These are phyloP conservation scores for Cornus suecica DNA, from an alignment of 148 eudicot genomes.

Conservation along the genomic window DNA sequence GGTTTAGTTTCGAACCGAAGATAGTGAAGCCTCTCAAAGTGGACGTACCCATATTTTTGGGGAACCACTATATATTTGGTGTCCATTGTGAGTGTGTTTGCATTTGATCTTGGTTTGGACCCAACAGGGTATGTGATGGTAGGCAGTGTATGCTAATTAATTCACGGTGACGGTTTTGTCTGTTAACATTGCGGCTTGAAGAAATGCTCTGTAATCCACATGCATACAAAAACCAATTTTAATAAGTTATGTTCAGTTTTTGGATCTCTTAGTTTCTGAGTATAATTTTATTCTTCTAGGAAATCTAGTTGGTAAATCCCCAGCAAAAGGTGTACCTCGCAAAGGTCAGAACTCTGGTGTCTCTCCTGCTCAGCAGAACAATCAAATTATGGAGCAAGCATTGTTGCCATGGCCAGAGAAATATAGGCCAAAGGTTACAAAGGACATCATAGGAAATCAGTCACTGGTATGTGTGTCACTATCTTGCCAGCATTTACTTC, in stretches of 20 bases:
- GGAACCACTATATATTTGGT: no score
- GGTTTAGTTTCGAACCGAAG: no score
- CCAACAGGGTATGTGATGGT: no score
- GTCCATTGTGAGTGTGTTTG: no score
- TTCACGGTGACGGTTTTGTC: no score
- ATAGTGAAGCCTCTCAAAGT: no score
- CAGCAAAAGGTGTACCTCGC: slow-evolving; percentile 31
- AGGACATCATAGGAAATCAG: slow-evolving; percentile 89
- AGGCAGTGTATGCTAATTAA: no score
- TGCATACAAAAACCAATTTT: no score
- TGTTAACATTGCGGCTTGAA: no score
- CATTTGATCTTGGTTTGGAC: no score
- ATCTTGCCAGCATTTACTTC: background rate
- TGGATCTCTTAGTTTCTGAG: slow-evolving; percentile 5
- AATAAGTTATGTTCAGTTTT: background rate
- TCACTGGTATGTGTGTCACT: slow-evolving; percentile 43
- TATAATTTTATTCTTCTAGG: slow-evolving; percentile 29
- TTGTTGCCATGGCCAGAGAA: slow-evolving; percentile 88
- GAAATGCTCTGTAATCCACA: no score
- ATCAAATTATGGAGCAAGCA: slow-evolving; percentile 31
- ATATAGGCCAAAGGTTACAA: slow-evolving; percentile 69
- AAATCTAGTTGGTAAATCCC: slow-evolving; percentile 30
- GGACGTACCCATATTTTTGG: no score
- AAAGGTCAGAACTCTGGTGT: slow-evolving; percentile 26
- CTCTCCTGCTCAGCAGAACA: slow-evolving; percentile 44